Evolutionary conservation across 495 filamentous ascomycete species (phyloP).

Genomic region (Hypoxylon subgilvum): DNA sequence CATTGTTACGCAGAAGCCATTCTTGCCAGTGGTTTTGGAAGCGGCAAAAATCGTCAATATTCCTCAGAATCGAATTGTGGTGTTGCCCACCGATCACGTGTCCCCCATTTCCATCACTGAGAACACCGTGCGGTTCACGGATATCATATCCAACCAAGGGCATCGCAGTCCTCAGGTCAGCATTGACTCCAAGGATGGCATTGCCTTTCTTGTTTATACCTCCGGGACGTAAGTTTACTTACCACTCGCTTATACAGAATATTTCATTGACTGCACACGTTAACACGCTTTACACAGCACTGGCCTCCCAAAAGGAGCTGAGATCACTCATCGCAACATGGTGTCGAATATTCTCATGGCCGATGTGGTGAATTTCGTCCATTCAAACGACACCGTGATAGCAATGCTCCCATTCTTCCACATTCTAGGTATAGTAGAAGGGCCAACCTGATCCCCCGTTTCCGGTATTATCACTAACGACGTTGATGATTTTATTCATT

Average conservation of each 20-base stretch:
- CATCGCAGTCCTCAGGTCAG: too few species aligned
- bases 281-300: too few species aligned
- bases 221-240: too few species aligned
- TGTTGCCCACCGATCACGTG: conserved; percentile 83
- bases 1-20: conserved; percentile 69
- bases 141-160: conserved; percentile 46
- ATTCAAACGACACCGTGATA: too few species aligned
- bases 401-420: too few species aligned
- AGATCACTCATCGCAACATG: conserved; percentile 83
- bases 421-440: too few species aligned
- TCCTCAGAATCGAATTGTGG: conserved; percentile 67
- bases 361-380: conserved; percentile 90
- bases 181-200: conserved; percentile 61
- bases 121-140: conserved; percentile 64
- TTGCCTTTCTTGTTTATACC: conserved; percentile 77
- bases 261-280: too few species aligned
- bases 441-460: too few species aligned
- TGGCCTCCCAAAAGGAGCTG: conserved; percentile 91
- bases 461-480: too few species aligned
- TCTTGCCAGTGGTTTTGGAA: conserved; percentile 64
- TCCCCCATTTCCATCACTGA: too few species aligned
- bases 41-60: conserved; percentile 75
- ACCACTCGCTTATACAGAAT: too few species aligned
- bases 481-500: too few species aligned
- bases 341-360: conserved; percentile 71